Conservation (phyloP, 257 asterid species). For the Primulina eburnea region DNA sequence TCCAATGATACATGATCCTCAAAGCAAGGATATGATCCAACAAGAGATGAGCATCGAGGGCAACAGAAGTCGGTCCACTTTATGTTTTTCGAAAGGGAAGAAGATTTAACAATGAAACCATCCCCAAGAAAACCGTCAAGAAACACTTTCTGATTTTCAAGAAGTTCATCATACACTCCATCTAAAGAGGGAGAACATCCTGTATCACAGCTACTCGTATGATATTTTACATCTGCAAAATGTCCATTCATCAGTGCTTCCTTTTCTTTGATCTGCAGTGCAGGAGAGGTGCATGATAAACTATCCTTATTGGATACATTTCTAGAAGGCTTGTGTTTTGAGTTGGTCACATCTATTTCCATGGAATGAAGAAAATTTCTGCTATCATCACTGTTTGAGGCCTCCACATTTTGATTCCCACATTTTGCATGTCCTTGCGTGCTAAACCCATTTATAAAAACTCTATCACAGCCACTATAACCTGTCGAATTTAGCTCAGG, state of each 20-base stretch:
- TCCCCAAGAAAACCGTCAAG: constrained; percentile 79
- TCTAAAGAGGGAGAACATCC: constrained; percentile 39
- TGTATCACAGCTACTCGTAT: constrained; percentile 18
- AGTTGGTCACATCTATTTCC: constrained; percentile 23
- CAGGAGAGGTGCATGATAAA: constrained; percentile 33
- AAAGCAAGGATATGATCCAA: constrained; percentile 84
- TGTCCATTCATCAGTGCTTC: constrained; percentile 19
- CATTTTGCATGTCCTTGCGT: constrained; percentile 16
- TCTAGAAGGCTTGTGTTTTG: constrained; percentile 26
- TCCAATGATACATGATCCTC: constrained; percentile 61
- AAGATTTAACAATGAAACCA: constrained; percentile 74
- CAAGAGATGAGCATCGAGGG: constrained; percentile 67
- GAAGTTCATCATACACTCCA: constrained; percentile 42
- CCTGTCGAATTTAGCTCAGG: constrained; percentile 26
- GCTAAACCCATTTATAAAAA: constrained; percentile 24
- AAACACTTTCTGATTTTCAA: constrained; percentile 68
- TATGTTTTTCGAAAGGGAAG: constrained; percentile 69
- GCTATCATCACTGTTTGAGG: constrained; percentile 12
- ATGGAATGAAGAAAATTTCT: neutral
- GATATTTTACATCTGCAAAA: constrained; percentile 1
- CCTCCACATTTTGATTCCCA: constrained; percentile 19
- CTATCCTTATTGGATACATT: constrained; percentile 27
- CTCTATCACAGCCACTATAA: constrained; percentile 14
- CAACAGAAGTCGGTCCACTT: constrained; percentile 60
- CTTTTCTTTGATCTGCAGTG: constrained; percentile 35